Evolutionary conservation across 202 grass and related monocot species (phyloP), one percentile per base, ranked within the genome.

Genomic region (Bolboschoenoplectus hybrid): DNA sequence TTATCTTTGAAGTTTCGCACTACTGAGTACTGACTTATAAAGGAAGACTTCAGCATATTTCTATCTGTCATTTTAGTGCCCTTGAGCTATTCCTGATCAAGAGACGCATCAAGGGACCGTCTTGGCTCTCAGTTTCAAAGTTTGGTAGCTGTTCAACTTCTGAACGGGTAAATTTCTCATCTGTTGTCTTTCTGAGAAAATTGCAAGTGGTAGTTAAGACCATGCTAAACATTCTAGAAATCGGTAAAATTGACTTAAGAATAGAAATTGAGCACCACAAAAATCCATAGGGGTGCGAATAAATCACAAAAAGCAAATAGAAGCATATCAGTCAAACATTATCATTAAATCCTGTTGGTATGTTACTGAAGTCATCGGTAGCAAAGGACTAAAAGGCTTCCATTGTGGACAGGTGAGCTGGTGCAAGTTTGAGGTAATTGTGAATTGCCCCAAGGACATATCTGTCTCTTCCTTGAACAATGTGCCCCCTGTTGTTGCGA

Each of bases 61-160:
- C 61, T 80, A 49, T 89, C 50, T 90, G 81, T 35, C 46, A 79
- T 83, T 88, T 6, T 89, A 99, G 97, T 89, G 94, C 93, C 65
- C 91, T 99, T 80, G 97, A 99, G 85, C 71, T 99, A 58, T 92
- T 99, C 85, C 89, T 99, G 55, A 87, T 99, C 87, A 99, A 99
- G 89, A 97, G 97, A 62, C 91, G 93, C 82, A 94, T 99, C 74
- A 99, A 94, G 80, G 97, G 97, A 39, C 97, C 97, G 58, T 92
- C 90, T 88, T 99, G 97, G 97, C 85, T 99, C 9, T 94, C 90
- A 1, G 74, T 99, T 87, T 97, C 92, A 20, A 94, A 97, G 86
- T 99, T 99, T 81, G 71, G 52, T 49, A 87, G 85, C 70, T 89
- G 95, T 67, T 67, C 93, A 86, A 67, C 81, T 87, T 56, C 89